These are phyloP conservation scores for Lentinus tigrinus DNA, from an alignment of 768 basidiomycete species.

Conservation along the genomic window DNA sequence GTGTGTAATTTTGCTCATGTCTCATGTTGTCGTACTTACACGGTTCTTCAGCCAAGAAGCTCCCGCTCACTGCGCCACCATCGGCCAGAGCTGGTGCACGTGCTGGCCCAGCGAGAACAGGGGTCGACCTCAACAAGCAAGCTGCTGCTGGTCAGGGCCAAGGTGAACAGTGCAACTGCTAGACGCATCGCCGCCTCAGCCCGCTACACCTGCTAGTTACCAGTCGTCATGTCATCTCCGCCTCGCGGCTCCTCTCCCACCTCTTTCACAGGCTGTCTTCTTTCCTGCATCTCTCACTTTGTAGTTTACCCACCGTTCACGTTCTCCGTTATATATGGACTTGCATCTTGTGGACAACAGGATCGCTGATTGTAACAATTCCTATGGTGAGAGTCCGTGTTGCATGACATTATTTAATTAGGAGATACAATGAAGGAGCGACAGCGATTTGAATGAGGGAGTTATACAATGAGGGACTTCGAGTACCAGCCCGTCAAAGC, in stretches of 20 bases:
- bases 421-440: background rate
- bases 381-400: background rate
- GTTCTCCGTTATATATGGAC: constrained; percentile 21
- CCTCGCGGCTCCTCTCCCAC: background rate
- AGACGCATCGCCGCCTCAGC: constrained; percentile 19
- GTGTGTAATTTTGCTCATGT: constrained; percentile 39
- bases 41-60: constrained; percentile 67
- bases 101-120: constrained; percentile 50
- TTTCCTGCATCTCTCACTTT: constrained; percentile 39
- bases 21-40: constrained; percentile 4
- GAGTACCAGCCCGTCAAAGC: constrained; percentile 3
- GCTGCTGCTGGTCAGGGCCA: constrained; percentile 47
- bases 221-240: background rate
- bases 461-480: background rate
- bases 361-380: background rate
- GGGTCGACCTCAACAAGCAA: constrained; percentile 83
- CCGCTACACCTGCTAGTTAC: constrained; percentile 9
- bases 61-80: constrained; percentile 78
- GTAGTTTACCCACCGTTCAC: constrained; percentile 16
- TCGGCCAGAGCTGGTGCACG: constrained; percentile 56
- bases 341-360: background rate
- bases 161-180: constrained; percentile 79
- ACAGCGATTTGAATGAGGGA: background rate
- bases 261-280: constrained; percentile 32
- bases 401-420: background rate